phyloP scores from a whole-genome alignment of 768 basidiomycete genomes.

The Tulasnella sp. region DNA sequence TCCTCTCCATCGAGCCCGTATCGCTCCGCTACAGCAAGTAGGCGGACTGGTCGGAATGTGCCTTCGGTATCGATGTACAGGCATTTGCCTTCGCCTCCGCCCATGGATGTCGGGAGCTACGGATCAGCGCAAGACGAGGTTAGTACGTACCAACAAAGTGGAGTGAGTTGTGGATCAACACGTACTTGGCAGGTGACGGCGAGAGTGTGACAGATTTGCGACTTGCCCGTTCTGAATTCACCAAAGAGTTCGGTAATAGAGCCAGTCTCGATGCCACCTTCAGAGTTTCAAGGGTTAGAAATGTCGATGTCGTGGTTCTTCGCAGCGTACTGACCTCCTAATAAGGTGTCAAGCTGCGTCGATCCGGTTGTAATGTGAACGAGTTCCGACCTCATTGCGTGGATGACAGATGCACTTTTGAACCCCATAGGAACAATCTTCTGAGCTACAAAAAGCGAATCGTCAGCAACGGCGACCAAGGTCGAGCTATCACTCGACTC shows the following conservation, averaged over 20 bases:
- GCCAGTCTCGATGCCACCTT: slow-evolving; percentile 95
- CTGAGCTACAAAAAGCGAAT: slow-evolving; percentile 44
- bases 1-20: slow-evolving; percentile 97
- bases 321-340: slow-evolving; percentile 53
- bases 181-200: slow-evolving; percentile 86
- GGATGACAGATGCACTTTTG: slow-evolving; percentile 95
- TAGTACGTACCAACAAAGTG: not conserved
- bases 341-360: slow-evolving; percentile 86
- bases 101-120: slow-evolving; percentile 85
- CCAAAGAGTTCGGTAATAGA: slow-evolving; percentile 97
- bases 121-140: not conserved
- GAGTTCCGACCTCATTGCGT: slow-evolving; percentile 86
- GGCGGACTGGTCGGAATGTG: slow-evolving; percentile 92
- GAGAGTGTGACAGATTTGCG: slow-evolving; percentile 94
- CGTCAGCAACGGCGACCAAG: not conserved
- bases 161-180: not conserved
- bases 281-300: not conserved
- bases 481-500: slow-evolving; percentile 16
- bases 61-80: slow-evolving; percentile 99
- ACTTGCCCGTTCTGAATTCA: slow-evolving; percentile 97
- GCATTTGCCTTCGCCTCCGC: slow-evolving; percentile 98
- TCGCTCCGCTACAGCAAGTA: slow-evolving; percentile 89
- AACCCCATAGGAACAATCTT: slow-evolving; percentile 97
- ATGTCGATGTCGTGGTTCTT: not conserved
- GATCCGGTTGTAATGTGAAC: slow-evolving; percentile 96